Percentiles rank a stretch among this genome's conserved stretches.
Evolutionary conservation across 2,329 filamentous ascomycete genomes (phyloP).

Genomic region (Colletotrichum coccodes): DNA sequence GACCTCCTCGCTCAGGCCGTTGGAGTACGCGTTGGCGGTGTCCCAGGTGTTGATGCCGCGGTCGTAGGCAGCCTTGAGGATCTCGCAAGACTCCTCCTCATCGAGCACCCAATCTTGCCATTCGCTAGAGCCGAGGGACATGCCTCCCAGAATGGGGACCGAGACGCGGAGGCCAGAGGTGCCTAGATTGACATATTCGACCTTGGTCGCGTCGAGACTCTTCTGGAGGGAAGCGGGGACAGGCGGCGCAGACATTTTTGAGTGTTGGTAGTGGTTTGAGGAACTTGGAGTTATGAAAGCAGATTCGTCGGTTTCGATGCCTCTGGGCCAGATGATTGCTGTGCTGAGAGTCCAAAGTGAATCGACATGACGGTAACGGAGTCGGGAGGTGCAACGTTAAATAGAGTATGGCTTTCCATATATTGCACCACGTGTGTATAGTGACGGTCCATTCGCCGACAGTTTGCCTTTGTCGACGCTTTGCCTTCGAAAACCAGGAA

Average conservation of each 20-base stretch:
- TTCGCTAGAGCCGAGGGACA: constrained; percentile 31
- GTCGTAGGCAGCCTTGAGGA: constrained; percentile 33
- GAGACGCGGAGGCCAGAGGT: constrained; percentile 27
- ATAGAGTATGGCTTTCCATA: too few species aligned
- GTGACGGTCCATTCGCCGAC: too few species aligned
- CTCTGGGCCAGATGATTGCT: too few species aligned
- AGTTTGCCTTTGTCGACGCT: too few species aligned
- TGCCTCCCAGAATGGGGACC: constrained; percentile 26
- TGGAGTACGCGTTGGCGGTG: constrained; percentile 67
- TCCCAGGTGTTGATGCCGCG: constrained; percentile 44
- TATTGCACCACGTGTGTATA: too few species aligned
- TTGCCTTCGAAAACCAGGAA: background rate
- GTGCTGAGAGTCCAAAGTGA: background rate
- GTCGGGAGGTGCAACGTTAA: background rate
- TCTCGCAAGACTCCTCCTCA: constrained; percentile 20
- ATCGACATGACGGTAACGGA: background rate
- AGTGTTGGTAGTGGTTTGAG: background rate
- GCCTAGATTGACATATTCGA: constrained; percentile 52
- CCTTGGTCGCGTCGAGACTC: constrained; percentile 47
- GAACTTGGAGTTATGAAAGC: background rate
- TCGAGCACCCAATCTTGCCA: constrained; percentile 26
- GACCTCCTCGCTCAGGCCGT: constrained; percentile 71
- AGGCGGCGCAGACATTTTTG: constrained; percentile 5
- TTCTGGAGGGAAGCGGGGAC: constrained; percentile 19
- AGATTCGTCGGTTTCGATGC: too few species aligned